Evolutionary conservation across 129 eudicot species (phyloP), one percentile per base, ranked within the genome.

Genomic region (Glebionis coronaria): DNA sequence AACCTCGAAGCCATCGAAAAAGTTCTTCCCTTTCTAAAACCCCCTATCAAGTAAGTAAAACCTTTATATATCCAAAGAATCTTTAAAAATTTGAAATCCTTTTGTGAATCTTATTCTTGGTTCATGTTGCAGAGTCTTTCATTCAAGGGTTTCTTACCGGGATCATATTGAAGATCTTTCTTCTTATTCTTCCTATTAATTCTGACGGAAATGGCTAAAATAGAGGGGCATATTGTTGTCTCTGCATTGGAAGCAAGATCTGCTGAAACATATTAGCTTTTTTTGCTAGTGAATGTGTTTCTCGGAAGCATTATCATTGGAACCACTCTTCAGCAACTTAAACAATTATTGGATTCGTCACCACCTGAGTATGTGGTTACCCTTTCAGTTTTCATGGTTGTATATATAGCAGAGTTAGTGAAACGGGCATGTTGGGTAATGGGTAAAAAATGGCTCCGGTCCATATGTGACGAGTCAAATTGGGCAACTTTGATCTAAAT

Each of bases 91-190:
- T 9, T 4, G 4, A 21, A 4, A 9, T 55, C 27, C 4, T 44
- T 44, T 8, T 2, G 1, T 4, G 27, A 18, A 35, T 61, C 42
- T 60, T 51, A 27, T 55, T 56, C 29, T 12, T 12, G 21, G 25
- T 35, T 56, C 9, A 62, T 69, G 71, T 27, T 66, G 57, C 87
- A 88, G 96, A 79, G 80, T 73, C 92, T 15, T 44, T 88, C 21
- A 50, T 88, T 65, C 96, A 88, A 85, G 96, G 96, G 61, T 88
- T 84, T 82, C 91, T 88, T 61, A 89, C 96, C 0, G 92, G 92
- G 57, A 85, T 88, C 55, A 84, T 78, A 49, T 63, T 88, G 74
- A 88, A 88, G 87, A 73, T 88, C 56, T 88, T 88, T 66, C 89
- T 88, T 20, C 40, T 74, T 3, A 31, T 88, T 46, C 86, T 88